Conservation (phyloP, 345 rosid species). For the Aegle marmelos region DNA sequence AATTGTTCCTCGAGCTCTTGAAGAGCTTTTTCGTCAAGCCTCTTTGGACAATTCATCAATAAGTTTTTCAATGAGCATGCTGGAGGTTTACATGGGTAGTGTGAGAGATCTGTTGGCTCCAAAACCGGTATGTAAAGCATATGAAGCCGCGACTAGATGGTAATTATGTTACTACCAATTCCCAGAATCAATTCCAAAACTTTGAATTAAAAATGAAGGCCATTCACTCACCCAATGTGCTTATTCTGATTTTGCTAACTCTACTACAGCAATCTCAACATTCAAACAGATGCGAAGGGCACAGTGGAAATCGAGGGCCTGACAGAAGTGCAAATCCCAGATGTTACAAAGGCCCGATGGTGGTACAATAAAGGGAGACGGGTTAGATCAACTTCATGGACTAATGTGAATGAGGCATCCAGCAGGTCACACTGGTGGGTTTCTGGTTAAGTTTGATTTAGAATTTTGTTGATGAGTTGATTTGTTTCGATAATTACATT, state of each 20-base stretch:
- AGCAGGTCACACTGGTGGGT: conserved; percentile 97
- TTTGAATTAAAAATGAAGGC: background rate
- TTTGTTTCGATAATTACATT: conserved; percentile 44
- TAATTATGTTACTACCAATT: conserved; percentile 19
- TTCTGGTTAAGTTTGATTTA: conserved; percentile 17
- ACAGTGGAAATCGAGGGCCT: conserved; percentile 75
- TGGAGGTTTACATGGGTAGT: conserved; percentile 91
- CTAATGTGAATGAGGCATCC: conserved; percentile 81
- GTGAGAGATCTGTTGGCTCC: conserved; percentile 75
- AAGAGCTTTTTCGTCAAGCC: conserved; percentile 56
- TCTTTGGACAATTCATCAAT: conserved; percentile 41
- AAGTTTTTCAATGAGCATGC: conserved; percentile 82
- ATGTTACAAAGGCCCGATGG: conserved; percentile 62
- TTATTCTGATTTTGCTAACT: conserved; percentile 28
- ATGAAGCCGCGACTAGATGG: conserved; percentile 51
- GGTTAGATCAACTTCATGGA: conserved; percentile 76
- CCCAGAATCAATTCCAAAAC: background rate
- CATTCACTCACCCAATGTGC: conserved; percentile 12
- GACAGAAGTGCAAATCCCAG: conserved; percentile 66
- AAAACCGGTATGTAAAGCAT: conserved; percentile 38
- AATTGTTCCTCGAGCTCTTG: conserved; percentile 69
- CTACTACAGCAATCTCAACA: conserved; percentile 72
- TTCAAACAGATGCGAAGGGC: conserved; percentile 87
- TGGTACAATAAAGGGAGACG: conserved; percentile 81
- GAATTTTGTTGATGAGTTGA: conserved; percentile 12